Evolutionary conservation across 805 yeast genomes (phyloP).

Genomic region (Sporopachydermia quercuum): DNA sequence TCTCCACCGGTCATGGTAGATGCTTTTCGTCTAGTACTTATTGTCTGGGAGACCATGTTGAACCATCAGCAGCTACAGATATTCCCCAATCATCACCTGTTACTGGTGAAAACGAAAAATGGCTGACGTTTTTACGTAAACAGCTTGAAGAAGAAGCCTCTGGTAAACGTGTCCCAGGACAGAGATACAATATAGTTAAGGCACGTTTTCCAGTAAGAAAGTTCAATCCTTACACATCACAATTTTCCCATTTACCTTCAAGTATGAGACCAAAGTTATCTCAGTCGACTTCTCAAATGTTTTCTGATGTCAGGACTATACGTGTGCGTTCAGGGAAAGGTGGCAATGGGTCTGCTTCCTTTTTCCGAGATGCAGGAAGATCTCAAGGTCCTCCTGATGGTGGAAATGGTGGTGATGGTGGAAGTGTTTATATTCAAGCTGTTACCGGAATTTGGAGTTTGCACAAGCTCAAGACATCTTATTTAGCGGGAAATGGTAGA

Average conservation of each 20-base stretch:
- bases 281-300: constrained; percentile 26
- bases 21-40: background rate
- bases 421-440: constrained; percentile 73
- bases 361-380: constrained; percentile 72
- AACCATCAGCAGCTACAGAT: background rate
- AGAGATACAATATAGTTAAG: constrained; percentile 4
- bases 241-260: constrained; percentile 21
- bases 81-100: background rate
- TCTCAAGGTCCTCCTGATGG: constrained; percentile 94
- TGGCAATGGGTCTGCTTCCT: constrained; percentile 79
- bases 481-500: constrained; percentile 58
- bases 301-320: constrained; percentile 54
- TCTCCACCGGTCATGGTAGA: no score
- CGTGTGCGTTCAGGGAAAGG: constrained; percentile 67
- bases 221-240: constrained; percentile 17
- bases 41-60: background rate
- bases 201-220: constrained; percentile 3
- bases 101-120: background rate
- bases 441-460: constrained; percentile 56
- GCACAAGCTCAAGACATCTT: constrained; percentile 50
- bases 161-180: constrained; percentile 3
- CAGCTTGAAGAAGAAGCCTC: constrained; percentile 1
- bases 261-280: constrained; percentile 25
- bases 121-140: background rate
- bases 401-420: constrained; percentile 97